Percentiles rank a stretch among this genome's conserved stretches.
phyloP scores from a whole-genome alignment of 192 early-diverging fungal genomes.

The Podila epicladia region DNA sequence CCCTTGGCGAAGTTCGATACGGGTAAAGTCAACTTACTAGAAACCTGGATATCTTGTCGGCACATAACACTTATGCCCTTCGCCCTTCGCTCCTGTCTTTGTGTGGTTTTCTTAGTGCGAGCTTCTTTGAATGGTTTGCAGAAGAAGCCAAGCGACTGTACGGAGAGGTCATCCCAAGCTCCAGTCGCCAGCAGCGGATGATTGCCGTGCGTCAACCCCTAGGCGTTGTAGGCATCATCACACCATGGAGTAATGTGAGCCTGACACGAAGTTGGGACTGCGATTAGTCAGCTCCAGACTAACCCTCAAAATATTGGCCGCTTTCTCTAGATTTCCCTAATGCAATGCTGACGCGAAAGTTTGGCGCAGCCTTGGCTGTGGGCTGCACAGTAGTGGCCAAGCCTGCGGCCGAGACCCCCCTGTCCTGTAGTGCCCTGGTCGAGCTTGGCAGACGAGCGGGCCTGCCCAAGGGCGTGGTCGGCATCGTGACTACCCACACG shows the following conservation, averaged over 20 bases:
- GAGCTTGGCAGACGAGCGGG: conserved; percentile 66
- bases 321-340: conserved; percentile 78
- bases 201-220: conserved; percentile 81
- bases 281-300: not conserved
- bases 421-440: conserved; percentile 61
- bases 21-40: conserved; percentile 15
- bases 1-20: conserved; percentile 56
- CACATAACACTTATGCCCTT: not conserved
- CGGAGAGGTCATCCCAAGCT: conserved; percentile 81
- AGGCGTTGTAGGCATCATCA: conserved; percentile 78
- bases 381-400: conserved; percentile 82
- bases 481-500: conserved; percentile 67
- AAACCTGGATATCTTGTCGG: not conserved
- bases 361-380: conserved; percentile 79
- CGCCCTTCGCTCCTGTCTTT: not conserved
- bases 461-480: conserved; percentile 76
- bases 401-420: conserved; percentile 67
- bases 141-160: conserved; percentile 84
- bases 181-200: conserved; percentile 60
- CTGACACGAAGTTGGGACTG: not conserved
- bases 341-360: conserved; percentile 85
- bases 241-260: conserved; percentile 69
- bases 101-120: conserved; percentile 28
- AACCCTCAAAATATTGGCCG: not conserved
- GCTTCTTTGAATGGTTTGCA: conserved; percentile 86